Evolutionary conservation across 805 yeast species (phyloP).

Genomic region (Cephaloascus fragrans): DNA sequence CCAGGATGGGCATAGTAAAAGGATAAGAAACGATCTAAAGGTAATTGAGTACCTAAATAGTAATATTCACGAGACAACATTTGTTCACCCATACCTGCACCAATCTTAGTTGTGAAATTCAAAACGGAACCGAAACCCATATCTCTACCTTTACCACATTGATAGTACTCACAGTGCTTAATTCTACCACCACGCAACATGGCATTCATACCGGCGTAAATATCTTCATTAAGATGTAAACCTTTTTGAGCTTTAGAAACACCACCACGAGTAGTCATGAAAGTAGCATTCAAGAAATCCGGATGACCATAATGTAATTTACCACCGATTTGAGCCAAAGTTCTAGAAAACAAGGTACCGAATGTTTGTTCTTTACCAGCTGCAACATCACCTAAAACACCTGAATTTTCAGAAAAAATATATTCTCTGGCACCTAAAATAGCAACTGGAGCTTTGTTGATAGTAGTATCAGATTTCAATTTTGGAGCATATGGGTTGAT

Average conservation of each 20-base stretch:
- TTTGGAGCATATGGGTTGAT: constrained; percentile 76
- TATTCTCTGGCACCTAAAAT: constrained; percentile 84
- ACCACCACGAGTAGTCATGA: constrained; percentile 83
- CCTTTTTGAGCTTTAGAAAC: constrained; percentile 83
- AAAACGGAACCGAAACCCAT: constrained; percentile 79
- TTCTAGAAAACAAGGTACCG: constrained; percentile 78
- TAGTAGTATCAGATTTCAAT: constrained; percentile 39
- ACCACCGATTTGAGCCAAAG: constrained; percentile 78
- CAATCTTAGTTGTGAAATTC: constrained; percentile 81
- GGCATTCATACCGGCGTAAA: constrained; percentile 83
- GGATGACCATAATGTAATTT: constrained; percentile 86
- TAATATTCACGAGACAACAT: constrained; percentile 78
- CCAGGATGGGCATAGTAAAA: constrained; percentile 85
- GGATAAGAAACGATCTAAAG: constrained; percentile 71
- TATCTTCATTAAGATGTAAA: constrained; percentile 78
- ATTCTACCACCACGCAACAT: constrained; percentile 78
- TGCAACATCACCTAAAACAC: constrained; percentile 81
- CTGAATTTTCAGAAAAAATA: constrained; percentile 79
- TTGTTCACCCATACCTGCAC: constrained; percentile 92
- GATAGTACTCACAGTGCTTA: constrained; percentile 80
- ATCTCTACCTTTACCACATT: constrained; percentile 89
- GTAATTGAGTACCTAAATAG: constrained; percentile 72
- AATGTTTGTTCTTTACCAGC: constrained; percentile 89
- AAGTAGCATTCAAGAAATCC: constrained; percentile 67
- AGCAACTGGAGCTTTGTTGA: constrained; percentile 58